A percentile compares a stretch with the other conserved stretches of the same genome.
phyloP scores from a whole-genome alignment of 371 early-diverging fungal genomes.

The Entomophthora muscae region DNA sequence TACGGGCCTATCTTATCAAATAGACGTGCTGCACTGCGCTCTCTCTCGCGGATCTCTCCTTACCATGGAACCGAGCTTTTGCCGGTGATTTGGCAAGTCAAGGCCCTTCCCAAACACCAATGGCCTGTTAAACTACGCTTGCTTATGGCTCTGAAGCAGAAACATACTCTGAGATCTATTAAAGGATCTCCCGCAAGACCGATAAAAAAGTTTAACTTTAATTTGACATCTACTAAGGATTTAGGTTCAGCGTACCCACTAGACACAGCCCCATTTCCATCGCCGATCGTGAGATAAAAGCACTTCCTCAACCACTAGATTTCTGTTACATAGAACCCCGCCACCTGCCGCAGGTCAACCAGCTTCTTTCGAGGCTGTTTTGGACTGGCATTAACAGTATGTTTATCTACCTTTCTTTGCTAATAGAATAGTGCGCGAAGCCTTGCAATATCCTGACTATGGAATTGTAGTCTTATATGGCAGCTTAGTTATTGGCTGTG shows the following conservation, averaged over 20 bases:
- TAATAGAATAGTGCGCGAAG: slow-evolving; percentile 51
- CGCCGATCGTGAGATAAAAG: neutral
- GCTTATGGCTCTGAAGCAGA: neutral
- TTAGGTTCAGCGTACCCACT: neutral
- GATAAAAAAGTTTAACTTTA: neutral
- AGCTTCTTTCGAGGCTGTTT: slow-evolving; percentile 52
- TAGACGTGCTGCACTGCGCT: neutral
- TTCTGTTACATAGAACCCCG: slow-evolving; percentile 57
- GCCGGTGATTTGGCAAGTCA: neutral
- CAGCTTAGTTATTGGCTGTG: slow-evolving; percentile 67
- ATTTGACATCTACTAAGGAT: neutral
- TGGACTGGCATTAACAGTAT: slow-evolving; percentile 84
- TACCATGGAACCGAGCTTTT: neutral
- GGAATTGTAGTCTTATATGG: slow-evolving; percentile 71
- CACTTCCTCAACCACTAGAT: slow-evolving; percentile 36
- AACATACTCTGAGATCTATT: neutral
- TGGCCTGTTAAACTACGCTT: neutral
- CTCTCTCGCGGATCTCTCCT: neutral
- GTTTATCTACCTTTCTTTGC: too few species aligned
- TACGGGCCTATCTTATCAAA: slow-evolving; percentile 21
- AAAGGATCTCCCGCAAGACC: neutral
- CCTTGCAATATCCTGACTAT: slow-evolving; percentile 68
- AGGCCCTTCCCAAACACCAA: neutral
- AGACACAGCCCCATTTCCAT: neutral
- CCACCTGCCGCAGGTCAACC: slow-evolving; percentile 62